phyloP scores from a whole-genome alignment of 2,329 filamentous ascomycete genomes.

The Orbilia quercus region DNA sequence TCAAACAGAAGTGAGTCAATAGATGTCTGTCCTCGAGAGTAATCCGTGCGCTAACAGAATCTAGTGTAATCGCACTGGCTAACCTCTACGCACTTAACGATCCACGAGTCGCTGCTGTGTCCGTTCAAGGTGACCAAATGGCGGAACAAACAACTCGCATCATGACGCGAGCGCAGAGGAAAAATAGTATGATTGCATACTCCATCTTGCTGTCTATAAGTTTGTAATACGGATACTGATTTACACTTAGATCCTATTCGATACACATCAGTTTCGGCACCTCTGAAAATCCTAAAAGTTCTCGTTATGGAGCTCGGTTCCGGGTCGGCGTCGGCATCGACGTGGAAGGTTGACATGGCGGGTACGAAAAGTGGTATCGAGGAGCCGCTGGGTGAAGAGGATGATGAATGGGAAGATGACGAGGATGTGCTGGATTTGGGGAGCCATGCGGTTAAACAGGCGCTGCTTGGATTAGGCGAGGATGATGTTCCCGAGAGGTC shows the following conservation, averaged over 20 bases:
- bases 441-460: conserved; percentile 54
- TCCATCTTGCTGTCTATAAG: conserved; percentile 26
- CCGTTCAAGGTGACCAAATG: conserved; percentile 92
- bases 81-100: conserved; percentile 92
- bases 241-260: conserved; percentile 77
- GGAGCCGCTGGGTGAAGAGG: conserved; percentile 74
- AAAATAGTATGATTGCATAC: conserved; percentile 72
- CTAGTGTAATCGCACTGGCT: conserved; percentile 87
- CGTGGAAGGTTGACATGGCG: conserved; percentile 71
- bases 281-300: conserved; percentile 95
- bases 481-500: conserved; percentile 55
- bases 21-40: conserved; percentile 61
- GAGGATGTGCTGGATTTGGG: conserved; percentile 70
- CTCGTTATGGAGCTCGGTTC: conserved; percentile 90
- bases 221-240: conserved; percentile 45
- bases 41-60: conserved; percentile 13
- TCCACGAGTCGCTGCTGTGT: conserved; percentile 78
- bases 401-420: conserved; percentile 91
- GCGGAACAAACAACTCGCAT: conserved; percentile 82
- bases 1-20: conserved; percentile 83
- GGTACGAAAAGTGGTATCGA: conserved; percentile 68
- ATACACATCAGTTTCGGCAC: conserved; percentile 86
- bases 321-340: conserved; percentile 74
- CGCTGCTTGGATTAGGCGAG: conserved; percentile 58
- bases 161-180: conserved; percentile 91